A percentile compares a stretch with the other conserved stretches of the same genome.
Evolutionary conservation across 2,329 filamentous ascomycete species (phyloP).

Genomic region (Aurifilum marmelostoma): DNA sequence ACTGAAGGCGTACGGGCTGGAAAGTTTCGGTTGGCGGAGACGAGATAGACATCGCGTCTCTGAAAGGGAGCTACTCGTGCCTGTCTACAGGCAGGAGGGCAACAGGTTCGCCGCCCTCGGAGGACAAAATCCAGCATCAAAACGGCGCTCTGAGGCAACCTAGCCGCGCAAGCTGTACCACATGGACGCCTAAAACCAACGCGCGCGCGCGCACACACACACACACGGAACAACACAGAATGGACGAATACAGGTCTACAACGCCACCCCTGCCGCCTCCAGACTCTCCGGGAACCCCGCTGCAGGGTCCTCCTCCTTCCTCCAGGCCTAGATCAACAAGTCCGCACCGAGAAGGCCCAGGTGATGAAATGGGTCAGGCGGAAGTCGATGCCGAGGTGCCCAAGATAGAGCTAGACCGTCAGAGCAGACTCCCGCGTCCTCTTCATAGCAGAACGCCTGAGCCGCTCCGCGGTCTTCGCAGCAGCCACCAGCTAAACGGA

Average conservation of each 20-base stretch:
- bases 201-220: too few species aligned
- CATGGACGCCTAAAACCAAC: too few species aligned
- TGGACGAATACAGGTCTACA: conserved; percentile 26
- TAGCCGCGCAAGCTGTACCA: neutral
- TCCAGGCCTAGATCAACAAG: conserved; percentile 3
- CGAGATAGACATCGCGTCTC: neutral
- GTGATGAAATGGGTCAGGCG: neutral
- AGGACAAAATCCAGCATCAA: neutral
- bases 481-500: conserved; percentile 36
- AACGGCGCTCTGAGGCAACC: neutral
- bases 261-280: conserved; percentile 28
- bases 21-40: neutral
- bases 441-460: conserved; percentile 22
- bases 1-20: neutral
- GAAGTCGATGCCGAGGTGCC: conserved; percentile 11
- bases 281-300: conserved; percentile 15
- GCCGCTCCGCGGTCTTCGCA: conserved; percentile 24
- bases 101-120: neutral
- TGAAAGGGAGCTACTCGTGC: neutral
- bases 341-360: conserved; percentile 11
- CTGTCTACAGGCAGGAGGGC: neutral
- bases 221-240: conserved; percentile 10
- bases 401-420: conserved; percentile 28
- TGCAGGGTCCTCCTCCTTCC: neutral
- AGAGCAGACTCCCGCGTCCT: conserved; percentile 30